Conservation (phyloP, 2,329 filamentous ascomycete species). For the Fusarium liriodendri region DNA sequence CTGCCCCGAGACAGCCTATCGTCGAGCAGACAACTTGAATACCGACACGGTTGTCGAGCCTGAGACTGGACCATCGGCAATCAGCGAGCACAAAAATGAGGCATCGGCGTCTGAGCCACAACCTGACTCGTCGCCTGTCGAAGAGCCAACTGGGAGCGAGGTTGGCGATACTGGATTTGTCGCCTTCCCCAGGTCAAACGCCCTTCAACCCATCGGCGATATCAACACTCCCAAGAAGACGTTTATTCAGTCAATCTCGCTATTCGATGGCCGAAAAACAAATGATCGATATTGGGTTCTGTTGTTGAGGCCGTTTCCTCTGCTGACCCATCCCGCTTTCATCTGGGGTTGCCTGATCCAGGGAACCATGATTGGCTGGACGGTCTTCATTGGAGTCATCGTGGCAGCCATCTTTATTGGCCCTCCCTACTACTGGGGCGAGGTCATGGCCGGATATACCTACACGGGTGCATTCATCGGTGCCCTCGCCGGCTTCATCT, state of each 20-base stretch:
- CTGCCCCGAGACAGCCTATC: slow-evolving; percentile 87
- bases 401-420: slow-evolving; percentile 85
- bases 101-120: slow-evolving; percentile 9
- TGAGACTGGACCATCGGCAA: slow-evolving; percentile 39
- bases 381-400: slow-evolving; percentile 89
- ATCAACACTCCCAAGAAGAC: slow-evolving; percentile 62
- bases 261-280: slow-evolving; percentile 86
- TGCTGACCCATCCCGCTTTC: slow-evolving; percentile 87
- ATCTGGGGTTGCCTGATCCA: slow-evolving; percentile 84
- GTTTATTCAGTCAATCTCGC: slow-evolving; percentile 69
- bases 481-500: slow-evolving; percentile 78
- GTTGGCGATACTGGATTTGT: slow-evolving; percentile 40
- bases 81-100: slow-evolving; percentile 20
- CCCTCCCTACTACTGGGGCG: slow-evolving; percentile 83
- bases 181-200: slow-evolving; percentile 46
- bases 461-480: slow-evolving; percentile 90
- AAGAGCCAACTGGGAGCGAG: neutral
- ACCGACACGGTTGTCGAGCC: slow-evolving; percentile 67
- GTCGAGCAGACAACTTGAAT: slow-evolving; percentile 74
- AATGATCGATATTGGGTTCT: slow-evolving; percentile 77
- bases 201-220: slow-evolving; percentile 50
- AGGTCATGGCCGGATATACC: slow-evolving; percentile 85
- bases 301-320: slow-evolving; percentile 79
- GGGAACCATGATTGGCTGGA: slow-evolving; percentile 94
- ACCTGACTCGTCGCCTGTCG: slow-evolving; percentile 2